Base-by-base conservation (phyloP, 495 filamentous ascomycete genomes). In the Bryoglossum gracile region DNA sequence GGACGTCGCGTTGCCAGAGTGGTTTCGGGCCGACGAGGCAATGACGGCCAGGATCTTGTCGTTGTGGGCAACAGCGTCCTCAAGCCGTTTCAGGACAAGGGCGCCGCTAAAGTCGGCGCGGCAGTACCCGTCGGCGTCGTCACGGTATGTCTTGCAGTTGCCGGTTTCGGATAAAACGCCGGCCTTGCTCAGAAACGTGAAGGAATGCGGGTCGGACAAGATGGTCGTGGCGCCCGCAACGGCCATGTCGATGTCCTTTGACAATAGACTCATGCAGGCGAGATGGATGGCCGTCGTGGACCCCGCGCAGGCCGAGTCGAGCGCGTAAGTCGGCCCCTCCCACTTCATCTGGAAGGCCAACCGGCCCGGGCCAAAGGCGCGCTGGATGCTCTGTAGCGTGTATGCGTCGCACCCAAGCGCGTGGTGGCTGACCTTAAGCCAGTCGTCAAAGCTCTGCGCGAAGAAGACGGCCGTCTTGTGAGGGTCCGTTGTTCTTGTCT, bases 291-390 rank as follows among this genome's bases (percentile, higher is more conserved):
- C 69, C 41, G 71, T 66, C 48, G 76, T 58, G 44, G 82, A 87
- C 4, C 86, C 90, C 2, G 89, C 92, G 61, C 88, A 94, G 25
- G 87, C 88, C 3, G 88, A 92, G 58, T 94, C 88, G 18, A 89
- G 73, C 24, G 80, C 88, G 57, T 86, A 85, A 51, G 84, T 72
- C 0, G 89, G 89, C 0, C 89, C 89, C 52, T 79, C 83, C 62
- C 94, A 94, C 44, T 89, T 89, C 62, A 95, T 88, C 58, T 86
- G 84, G 58, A 84, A 84, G 77, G 57, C 94, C 60, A 95, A 90
- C 11, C 88, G 78, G 55, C 80, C 24, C 0, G 89, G 86, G 1
- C 83, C 84, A 51, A 95, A 94, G 13, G 90, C 88, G 28, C 87
- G 78, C n/a, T 88, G 83, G 50, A 94, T 82, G 48, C 91, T 85